Evolutionary conservation across 257 asterid genomes (phyloP).

Genomic region (Solanum microdontum): DNA sequence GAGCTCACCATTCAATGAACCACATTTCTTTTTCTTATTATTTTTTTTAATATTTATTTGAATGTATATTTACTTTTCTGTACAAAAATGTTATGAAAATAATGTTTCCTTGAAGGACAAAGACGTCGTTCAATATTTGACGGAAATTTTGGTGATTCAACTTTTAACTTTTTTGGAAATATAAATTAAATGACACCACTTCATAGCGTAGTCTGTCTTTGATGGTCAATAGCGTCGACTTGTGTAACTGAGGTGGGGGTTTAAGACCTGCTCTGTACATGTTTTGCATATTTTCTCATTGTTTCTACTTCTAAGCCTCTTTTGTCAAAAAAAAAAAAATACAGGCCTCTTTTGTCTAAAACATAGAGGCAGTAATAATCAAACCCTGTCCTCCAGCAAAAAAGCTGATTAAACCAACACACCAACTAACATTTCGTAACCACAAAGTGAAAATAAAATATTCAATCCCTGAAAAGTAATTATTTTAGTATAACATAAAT

Average conservation of each 20-base stretch:
- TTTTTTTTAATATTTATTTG: background rate
- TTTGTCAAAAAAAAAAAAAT: background rate
- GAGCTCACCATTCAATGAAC: background rate
- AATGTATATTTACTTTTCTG: background rate
- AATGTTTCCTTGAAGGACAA: background rate
- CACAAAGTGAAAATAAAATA: background rate
- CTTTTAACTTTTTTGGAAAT: background rate
- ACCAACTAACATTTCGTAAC: background rate
- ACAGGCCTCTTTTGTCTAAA: background rate
- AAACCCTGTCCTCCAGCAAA: background rate
- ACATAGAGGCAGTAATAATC: background rate
- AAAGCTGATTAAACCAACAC: background rate
- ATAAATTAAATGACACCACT: no score
- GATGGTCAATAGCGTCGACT: background rate
- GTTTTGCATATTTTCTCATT: background rate
- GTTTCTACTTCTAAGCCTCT: background rate
- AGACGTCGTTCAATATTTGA: background rate
- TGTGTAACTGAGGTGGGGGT: background rate
- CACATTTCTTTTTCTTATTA: background rate
- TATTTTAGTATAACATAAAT: background rate
- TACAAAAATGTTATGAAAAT: background rate
- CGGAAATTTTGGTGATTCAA: background rate
- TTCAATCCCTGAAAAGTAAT: background rate
- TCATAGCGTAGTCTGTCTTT: no score
- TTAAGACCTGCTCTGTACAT: background rate